A percentile compares a stretch with the other conserved stretches of the same genome.
phyloP scores from a whole-genome alignment of 1,284 basidiomycete species.

The Puccinia coronata region DNA sequence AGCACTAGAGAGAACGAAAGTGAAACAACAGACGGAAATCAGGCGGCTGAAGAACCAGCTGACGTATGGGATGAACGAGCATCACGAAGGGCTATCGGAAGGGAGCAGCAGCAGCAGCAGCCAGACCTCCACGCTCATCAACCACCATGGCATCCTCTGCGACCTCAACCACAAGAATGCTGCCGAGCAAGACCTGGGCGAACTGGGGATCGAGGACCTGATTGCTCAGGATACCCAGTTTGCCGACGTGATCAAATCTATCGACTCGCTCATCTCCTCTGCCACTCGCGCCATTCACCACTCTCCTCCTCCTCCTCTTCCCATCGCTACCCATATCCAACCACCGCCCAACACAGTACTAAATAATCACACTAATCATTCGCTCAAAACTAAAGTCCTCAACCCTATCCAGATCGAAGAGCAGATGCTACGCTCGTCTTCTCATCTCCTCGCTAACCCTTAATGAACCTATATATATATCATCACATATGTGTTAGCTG shows the following conservation, averaged over 20 bases:
- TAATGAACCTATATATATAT: too few relatives aligned
- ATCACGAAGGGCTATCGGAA: background rate
- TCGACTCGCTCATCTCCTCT: conserved; percentile 52
- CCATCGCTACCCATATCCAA: background rate
- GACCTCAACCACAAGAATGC: background rate
- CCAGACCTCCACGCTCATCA: background rate
- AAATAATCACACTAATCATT: background rate
- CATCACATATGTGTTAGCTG: too few relatives aligned
- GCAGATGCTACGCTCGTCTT: background rate
- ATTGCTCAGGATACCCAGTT: conserved; percentile 52
- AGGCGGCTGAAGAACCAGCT: conserved; percentile 54
- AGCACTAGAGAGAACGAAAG: conserved; percentile 59
- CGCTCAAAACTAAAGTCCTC: background rate
- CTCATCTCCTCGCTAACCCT: background rate
- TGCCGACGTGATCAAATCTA: conserved; percentile 49
- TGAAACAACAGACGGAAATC: conserved; percentile 60
- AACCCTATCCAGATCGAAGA: background rate
- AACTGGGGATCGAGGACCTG: conserved; percentile 53
- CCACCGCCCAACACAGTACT: background rate
- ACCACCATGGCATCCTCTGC: background rate
- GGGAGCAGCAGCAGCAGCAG: background rate
- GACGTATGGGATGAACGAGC: background rate
- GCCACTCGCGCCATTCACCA: conserved; percentile 50
- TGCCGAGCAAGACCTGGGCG: conserved; percentile 46
- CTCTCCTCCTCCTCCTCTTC: background rate